A percentile compares a stretch with the other conserved stretches of the same genome.
Conservation (phyloP, 352 stramenopile species). For the Globisporangium lucens region DNA sequence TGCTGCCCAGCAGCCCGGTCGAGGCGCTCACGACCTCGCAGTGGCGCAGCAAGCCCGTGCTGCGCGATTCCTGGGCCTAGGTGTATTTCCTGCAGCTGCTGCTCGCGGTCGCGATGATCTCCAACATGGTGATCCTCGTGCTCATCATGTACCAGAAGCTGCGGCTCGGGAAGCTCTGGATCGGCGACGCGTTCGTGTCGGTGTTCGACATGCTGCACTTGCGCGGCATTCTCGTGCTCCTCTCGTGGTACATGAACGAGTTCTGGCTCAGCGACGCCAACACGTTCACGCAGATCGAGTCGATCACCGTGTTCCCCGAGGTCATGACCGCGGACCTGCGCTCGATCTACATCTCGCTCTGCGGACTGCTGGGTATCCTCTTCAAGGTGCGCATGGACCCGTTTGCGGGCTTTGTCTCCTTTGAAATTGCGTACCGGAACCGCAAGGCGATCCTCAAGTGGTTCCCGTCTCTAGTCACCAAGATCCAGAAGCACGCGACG, state of each 20-base stretch:
- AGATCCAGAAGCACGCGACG: not conserved
- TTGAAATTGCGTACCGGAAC: conserved; percentile 4
- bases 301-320: conserved; percentile 23
- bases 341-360: conserved; percentile 11
- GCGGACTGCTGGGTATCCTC: conserved; percentile 1
- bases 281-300: conserved; percentile 16
- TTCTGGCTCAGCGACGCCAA: conserved; percentile 40
- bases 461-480: not conserved
- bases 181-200: conserved; percentile 36
- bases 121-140: conserved; percentile 31
- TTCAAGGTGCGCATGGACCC: conserved; percentile 13
- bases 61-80: conserved; percentile 49
- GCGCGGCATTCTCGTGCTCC: conserved; percentile 29
- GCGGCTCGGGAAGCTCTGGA: conserved; percentile 31
- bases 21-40: not conserved
- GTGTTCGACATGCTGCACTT: conserved; percentile 35
- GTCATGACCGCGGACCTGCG: conserved; percentile 35
- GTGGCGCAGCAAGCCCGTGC: conserved; percentile 8
- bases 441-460: conserved; percentile 6
- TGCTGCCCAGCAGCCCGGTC: not conserved
- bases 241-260: conserved; percentile 37
- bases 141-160: conserved; percentile 33
- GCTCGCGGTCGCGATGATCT: conserved; percentile 31
- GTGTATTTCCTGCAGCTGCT: conserved; percentile 43
- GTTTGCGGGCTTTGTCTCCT: conserved; percentile 5